Evolutionary conservation across 2,329 filamentous ascomycete species (phyloP).

Genomic region (Leptographium galeiforme): DNA sequence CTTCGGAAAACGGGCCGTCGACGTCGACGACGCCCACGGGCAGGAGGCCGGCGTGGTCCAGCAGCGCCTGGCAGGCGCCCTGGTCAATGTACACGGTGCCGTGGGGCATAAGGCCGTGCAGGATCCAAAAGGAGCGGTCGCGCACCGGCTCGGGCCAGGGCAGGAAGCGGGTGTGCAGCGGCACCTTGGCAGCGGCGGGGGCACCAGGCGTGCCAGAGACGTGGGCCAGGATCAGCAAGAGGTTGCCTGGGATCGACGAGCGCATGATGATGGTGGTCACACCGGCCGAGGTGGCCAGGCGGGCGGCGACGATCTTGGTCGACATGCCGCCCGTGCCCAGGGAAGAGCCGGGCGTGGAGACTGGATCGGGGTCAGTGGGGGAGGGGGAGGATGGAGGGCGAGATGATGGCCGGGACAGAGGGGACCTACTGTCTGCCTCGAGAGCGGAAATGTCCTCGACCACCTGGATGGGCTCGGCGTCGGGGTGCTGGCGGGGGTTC

Average conservation of each 20-base stretch:
- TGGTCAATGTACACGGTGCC: constrained; percentile 86
- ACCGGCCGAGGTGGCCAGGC: constrained; percentile 82
- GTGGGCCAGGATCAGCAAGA: constrained; percentile 73
- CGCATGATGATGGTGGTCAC: constrained; percentile 93
- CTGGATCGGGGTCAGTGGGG: constrained; percentile 23
- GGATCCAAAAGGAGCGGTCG: constrained; percentile 92
- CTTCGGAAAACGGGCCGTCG: constrained; percentile 76
- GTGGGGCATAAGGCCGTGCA: constrained; percentile 81
- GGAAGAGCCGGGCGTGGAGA: constrained; percentile 77
- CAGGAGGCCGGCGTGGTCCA: constrained; percentile 73
- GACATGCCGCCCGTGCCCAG: constrained; percentile 94
- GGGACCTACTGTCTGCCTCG: constrained; percentile 56
- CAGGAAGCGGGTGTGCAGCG: constrained; percentile 86
- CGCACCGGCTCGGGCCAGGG: constrained; percentile 74
- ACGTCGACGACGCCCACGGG: constrained; percentile 86
- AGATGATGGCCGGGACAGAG: too few species aligned
- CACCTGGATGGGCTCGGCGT: constrained; percentile 81
- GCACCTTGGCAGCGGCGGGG: constrained; percentile 28
- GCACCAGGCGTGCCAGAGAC: constrained; percentile 23
- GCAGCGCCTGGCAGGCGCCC: constrained; percentile 71
- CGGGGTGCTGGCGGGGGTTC: constrained; percentile 74
- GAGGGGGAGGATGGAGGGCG: background rate
- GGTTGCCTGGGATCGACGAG: constrained; percentile 87
- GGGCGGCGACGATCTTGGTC: constrained; percentile 90
- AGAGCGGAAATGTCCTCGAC: constrained; percentile 78